Base-by-base conservation (phyloP, 108 stramenopile species). In the Stephanodiscus minutulus region DNA sequence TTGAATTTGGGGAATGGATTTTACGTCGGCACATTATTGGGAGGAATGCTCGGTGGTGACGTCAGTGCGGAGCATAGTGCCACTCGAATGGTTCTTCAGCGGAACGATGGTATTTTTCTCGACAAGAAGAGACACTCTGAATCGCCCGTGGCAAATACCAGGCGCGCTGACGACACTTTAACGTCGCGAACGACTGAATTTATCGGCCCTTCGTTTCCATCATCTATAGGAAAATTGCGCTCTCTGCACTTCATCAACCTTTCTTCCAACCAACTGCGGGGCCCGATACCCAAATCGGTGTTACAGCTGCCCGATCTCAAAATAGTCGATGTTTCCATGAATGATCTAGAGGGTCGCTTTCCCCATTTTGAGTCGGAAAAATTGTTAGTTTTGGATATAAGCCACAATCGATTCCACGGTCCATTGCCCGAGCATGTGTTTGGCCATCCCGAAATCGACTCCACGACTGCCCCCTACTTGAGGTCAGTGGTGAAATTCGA, bases 251-350 rank as follows among this genome's bases (percentile, higher is more conserved):
- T 62, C 7, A 72, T 82, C 25, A 77, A 77, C 24, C 56, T 82
- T 15, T 78, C 76, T 5, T 67, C 76, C 13, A 82, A 82, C 71
- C 72, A 73, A 67, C 59, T 82, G 17, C 76, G 67, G 52, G 76
- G 81, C 10, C 6, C 63, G 4, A 61, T 82, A 12, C 81, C 81
- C 8, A 77, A 77, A 62, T 61, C 70, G 25, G 52, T 82, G 21
- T 50, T 66, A 61, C 36, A 72, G 12, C 71, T 82, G 17, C 81
- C 81, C 65, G 59, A 73, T 31, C 81, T 82, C 37, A 71, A 82
- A 67, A 66, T 68, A 59, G 54, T 82, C 53, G 81, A 82, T 37
- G 63, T 82, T 22, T 43, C 71, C 7, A 49, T 61, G 44, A 82
- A 82, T 50, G 61, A 82, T 57, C 35, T 82, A 36, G 73, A 52